phyloP scores from a whole-genome alignment of 2,329 filamentous ascomycete species.

The Emergomyces orientalis region DNA sequence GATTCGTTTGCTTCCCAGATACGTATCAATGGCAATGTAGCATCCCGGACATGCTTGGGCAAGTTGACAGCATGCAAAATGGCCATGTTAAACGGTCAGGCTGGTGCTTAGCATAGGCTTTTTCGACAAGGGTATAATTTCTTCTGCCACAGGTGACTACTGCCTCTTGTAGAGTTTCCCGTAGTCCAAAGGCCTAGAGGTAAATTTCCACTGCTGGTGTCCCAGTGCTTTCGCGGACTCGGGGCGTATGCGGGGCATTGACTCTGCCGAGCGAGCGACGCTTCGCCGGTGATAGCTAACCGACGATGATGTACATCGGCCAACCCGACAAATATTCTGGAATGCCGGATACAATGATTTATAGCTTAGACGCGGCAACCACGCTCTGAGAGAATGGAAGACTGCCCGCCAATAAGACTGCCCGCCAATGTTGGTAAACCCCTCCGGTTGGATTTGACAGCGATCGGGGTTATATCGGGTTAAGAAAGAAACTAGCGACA shows the following conservation, averaged over 20 bases:
- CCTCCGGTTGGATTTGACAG: neutral
- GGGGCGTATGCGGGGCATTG: neutral
- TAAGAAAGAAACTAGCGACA: neutral
- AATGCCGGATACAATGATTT: neutral
- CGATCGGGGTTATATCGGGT: neutral
- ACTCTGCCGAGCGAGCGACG: neutral
- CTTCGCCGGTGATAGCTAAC: neutral
- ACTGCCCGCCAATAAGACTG: too few relatives aligned
- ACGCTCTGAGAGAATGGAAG: too few relatives aligned
- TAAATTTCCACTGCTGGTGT: neutral
- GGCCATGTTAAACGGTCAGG: neutral
- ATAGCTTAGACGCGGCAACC: neutral
- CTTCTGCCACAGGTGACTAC: neutral
- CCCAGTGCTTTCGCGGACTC: neutral
- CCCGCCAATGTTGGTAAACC: too few relatives aligned
- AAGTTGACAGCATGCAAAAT: neutral
- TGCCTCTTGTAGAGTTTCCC: neutral
- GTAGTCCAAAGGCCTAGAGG: neutral
- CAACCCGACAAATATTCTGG: neutral
- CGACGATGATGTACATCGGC: neutral
- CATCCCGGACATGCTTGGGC: neutral
- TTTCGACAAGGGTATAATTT: neutral
- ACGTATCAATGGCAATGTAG: neutral
- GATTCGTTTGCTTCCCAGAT: too few relatives aligned
- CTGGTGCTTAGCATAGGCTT: neutral